phyloP scores from a whole-genome alignment of 1,284 basidiomycete species.

The Papiliotrema flavescens region DNA sequence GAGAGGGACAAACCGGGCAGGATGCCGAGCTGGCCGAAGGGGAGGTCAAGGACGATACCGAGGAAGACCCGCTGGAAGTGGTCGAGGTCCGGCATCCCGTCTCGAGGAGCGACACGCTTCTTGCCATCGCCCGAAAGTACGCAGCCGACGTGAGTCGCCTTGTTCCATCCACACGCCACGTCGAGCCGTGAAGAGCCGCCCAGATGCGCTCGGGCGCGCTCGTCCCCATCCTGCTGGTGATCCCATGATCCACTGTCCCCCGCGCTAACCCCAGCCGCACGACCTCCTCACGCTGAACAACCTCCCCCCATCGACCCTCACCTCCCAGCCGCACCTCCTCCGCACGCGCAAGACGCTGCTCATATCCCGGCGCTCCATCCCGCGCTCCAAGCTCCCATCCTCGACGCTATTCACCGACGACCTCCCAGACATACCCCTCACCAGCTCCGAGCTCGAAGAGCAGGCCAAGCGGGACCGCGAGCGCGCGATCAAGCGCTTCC shows the following conservation, averaged over 20 bases:
- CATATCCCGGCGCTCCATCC: slow-evolving; percentile 23
- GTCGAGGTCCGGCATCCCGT: slow-evolving; percentile 35
- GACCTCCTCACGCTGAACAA: slow-evolving; percentile 29
- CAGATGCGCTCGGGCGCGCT: too few relatives aligned
- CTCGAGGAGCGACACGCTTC: slow-evolving; percentile 26
- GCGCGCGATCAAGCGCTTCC: slow-evolving; percentile 38
- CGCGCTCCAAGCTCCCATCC: slow-evolving; percentile 1
- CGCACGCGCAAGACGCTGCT: slow-evolving; percentile 32
- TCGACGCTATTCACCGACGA: not conserved
- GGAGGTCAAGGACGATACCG: not conserved
- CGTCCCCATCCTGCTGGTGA: too few relatives aligned
- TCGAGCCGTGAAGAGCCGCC: too few relatives aligned
- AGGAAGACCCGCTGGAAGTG: slow-evolving; percentile 17
- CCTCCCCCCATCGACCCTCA: slow-evolving; percentile 25
- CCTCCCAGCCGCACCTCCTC: slow-evolving; percentile 30
- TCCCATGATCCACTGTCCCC: not conserved
- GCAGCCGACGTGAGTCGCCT: slow-evolving; percentile 35
- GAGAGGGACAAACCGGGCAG: not conserved
- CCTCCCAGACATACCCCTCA: not conserved
- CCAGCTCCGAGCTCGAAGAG: slow-evolving; percentile 5
- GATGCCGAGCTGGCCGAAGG: not conserved
- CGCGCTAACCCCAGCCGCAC: slow-evolving; percentile 21
- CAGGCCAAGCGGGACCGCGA: slow-evolving; percentile 17
- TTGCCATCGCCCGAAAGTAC: slow-evolving; percentile 30
- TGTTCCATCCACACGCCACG: not conserved